Conservation (phyloP, 768 basidiomycete genomes). For the Xerocomellus dryophilus region DNA sequence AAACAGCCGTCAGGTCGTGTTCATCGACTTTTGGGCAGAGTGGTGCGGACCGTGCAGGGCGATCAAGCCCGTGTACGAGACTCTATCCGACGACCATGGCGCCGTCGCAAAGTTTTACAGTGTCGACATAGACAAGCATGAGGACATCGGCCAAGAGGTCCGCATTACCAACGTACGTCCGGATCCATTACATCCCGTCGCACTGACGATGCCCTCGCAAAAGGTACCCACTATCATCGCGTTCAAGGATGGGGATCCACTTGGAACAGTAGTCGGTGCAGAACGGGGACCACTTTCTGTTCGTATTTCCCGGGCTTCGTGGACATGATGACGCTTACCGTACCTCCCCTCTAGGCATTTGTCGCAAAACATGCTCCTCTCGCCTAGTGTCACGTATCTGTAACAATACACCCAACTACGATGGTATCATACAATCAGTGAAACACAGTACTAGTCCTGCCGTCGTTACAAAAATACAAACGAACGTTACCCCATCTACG, state of each 20-base stretch:
- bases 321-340: too few relatives aligned
- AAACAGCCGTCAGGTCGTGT: neutral
- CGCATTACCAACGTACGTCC: neutral
- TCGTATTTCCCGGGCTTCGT: neutral
- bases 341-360: neutral
- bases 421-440: neutral
- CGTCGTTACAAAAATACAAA: neutral
- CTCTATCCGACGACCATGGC: slow-evolving; percentile 1
- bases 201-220: neutral
- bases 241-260: neutral
- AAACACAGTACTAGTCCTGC: too few relatives aligned
- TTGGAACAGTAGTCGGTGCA: neutral
- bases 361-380: slow-evolving; percentile 1
- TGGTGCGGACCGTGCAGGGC: slow-evolving; percentile 9
- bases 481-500: slow-evolving; percentile 33
- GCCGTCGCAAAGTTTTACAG: slow-evolving; percentile 2
- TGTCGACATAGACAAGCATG: slow-evolving; percentile 35
- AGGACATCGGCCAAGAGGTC: slow-evolving; percentile 6
- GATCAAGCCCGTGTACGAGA: slow-evolving; percentile 3
- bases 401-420: neutral
- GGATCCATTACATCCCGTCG: neutral
- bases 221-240: slow-evolving; percentile 3
- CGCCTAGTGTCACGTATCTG: neutral
- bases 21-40: slow-evolving; percentile 12
- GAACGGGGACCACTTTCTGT: neutral